These are phyloP conservation scores for Citropsis articulata DNA, from an alignment of 345 rosid genomes.

Conservation along the genomic window DNA sequence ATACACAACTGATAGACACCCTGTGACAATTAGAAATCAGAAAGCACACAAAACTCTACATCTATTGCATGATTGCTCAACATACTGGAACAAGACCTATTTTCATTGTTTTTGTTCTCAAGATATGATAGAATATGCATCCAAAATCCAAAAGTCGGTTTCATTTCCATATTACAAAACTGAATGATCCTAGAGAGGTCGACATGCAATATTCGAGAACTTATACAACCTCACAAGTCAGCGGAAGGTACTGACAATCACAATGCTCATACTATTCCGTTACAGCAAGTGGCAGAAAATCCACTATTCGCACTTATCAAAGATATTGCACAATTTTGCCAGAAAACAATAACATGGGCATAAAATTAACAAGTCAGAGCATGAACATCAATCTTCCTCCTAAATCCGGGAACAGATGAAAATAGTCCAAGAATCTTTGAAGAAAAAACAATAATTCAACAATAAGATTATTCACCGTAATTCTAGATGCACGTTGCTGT, in stretches of 20 bases:
- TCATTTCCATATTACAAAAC: neutral
- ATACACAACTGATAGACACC: neutral
- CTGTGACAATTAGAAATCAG: neutral
- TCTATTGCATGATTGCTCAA: neutral
- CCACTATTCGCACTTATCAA: neutral
- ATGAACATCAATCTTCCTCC: neutral
- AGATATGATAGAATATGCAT: neutral
- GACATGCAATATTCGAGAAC: neutral
- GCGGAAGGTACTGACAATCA: neutral
- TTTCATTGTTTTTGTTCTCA: neutral
- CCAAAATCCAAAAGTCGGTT: neutral
- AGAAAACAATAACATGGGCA: neutral
- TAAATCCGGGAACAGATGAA: neutral
- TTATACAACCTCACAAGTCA: neutral
- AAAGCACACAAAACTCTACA: neutral
- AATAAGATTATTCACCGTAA: constrained; percentile 57
- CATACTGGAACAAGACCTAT: neutral
- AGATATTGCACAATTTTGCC: neutral
- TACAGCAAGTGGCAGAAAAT: neutral
- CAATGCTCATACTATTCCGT: neutral
- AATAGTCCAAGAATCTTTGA: neutral
- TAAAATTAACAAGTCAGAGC: neutral
- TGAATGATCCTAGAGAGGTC: neutral
- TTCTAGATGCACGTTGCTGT: constrained; percentile 46
- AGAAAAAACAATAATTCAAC: neutral